Evolutionary conservation across 2,329 filamentous ascomycete genomes (phyloP).

Genomic region (Pseudocercospora fuligena): DNA sequence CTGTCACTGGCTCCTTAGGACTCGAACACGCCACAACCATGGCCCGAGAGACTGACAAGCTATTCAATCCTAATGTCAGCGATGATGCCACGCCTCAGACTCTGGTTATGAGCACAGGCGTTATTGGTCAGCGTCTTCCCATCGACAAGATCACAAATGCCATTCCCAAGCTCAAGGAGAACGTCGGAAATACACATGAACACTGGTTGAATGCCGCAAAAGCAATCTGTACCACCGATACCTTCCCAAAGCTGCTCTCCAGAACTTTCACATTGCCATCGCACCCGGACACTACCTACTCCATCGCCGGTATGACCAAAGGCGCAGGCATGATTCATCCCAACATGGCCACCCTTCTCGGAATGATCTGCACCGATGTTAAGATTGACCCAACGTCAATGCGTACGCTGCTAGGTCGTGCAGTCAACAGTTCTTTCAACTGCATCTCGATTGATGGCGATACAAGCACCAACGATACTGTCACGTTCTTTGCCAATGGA

Average conservation of each 20-base stretch:
- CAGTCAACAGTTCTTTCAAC: slow-evolving; percentile 89
- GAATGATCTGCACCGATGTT: slow-evolving; percentile 89
- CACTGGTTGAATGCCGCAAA: slow-evolving; percentile 86
- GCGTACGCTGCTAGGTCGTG: slow-evolving; percentile 70
- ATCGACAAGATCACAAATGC: slow-evolving; percentile 86
- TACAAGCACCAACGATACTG: slow-evolving; percentile 95
- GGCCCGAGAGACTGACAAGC: slow-evolving; percentile 76
- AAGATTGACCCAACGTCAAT: slow-evolving; percentile 73
- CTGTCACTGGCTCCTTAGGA: slow-evolving; percentile 89
- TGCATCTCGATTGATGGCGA: slow-evolving; percentile 96
- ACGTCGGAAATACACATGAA: slow-evolving; percentile 75
- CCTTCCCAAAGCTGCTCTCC: slow-evolving; percentile 94
- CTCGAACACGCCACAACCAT: slow-evolving; percentile 86
- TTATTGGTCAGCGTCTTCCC: slow-evolving; percentile 92
- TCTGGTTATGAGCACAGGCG: slow-evolving; percentile 79
- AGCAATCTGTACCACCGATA: slow-evolving; percentile 97
- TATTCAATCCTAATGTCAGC: slow-evolving; percentile 46
- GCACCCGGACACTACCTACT: slow-evolving; percentile 74
- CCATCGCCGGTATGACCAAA: slow-evolving; percentile 93
- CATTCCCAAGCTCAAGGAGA: slow-evolving; percentile 75
- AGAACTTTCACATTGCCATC: slow-evolving; percentile 83
- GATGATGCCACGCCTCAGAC: slow-evolving; percentile 34
- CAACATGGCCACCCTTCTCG: slow-evolving; percentile 96
- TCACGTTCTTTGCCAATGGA: slow-evolving; percentile 93
- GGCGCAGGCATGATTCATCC: slow-evolving; percentile 99